Evolutionary conservation across 108 stramenopile genomes (phyloP).

Genomic region (Skeletonema marinoi): DNA sequence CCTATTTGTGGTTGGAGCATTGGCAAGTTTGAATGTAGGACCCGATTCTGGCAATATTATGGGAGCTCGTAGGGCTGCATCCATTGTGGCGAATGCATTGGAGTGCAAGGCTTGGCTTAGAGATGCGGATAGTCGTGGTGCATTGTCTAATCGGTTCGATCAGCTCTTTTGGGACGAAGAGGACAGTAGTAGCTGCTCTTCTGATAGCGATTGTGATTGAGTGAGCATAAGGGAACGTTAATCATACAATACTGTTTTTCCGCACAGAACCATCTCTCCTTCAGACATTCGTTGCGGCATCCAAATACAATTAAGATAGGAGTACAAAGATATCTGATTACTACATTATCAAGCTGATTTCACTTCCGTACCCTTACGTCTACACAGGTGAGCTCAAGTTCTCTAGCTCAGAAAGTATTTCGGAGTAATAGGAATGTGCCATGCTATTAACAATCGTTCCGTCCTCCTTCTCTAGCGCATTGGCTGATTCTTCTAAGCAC

Average conservation of each 20-base stretch:
- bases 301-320: too few species aligned
- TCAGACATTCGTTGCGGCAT: too few species aligned
- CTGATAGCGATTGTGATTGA: conserved; percentile 14
- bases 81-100: conserved; percentile 54
- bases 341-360: too few species aligned
- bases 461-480: background rate
- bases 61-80: conserved; percentile 69
- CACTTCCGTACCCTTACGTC: too few species aligned
- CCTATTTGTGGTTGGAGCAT: conserved; percentile 60
- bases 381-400: background rate
- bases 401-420: background rate
- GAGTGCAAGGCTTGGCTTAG: conserved; percentile 56
- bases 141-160: conserved; percentile 44
- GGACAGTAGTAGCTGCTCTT: conserved; percentile 6
- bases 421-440: background rate
- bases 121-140: conserved; percentile 11
- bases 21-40: conserved; percentile 61
- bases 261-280: too few species aligned
- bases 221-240: too few species aligned
- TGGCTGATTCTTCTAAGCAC: too few species aligned
- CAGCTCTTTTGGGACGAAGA: conserved; percentile 23
- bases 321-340: too few species aligned
- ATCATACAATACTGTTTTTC: too few species aligned
- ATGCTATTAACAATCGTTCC: background rate
- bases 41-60: conserved; percentile 76